Evolutionary conservation across 2,329 filamentous ascomycete species (phyloP).

Genomic region (Lomentospora prolificans): DNA sequence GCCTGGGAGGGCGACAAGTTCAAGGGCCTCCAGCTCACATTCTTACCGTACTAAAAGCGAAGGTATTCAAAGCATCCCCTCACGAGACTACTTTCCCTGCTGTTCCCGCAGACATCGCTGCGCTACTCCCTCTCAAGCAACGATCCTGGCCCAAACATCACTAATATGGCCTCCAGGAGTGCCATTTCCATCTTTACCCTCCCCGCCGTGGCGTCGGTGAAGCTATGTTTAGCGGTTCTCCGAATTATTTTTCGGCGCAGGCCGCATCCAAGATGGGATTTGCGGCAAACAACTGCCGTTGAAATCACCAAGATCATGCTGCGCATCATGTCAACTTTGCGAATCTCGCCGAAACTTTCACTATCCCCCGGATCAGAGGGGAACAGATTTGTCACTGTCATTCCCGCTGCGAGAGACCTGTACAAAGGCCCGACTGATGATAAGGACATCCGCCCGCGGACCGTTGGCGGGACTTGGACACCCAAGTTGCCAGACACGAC

Average conservation of each 20-base stretch:
- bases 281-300: neutral
- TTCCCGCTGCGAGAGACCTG: conserved; percentile 10
- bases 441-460: conserved; percentile 11
- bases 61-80: too few relatives aligned
- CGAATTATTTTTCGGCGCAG: neutral
- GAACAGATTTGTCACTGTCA: conserved; percentile 16
- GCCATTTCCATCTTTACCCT: neutral
- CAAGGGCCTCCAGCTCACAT: too few relatives aligned
- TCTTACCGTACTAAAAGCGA: too few relatives aligned
- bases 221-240: neutral
- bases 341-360: neutral
- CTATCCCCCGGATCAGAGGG: conserved; percentile 14
- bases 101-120: too few relatives aligned
- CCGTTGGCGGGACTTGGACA: conserved; percentile 17
- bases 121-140: too few relatives aligned
- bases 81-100: too few relatives aligned
- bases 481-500: conserved; percentile 13
- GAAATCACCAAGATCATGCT: neutral
- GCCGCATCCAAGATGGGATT: neutral
- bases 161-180: neutral
- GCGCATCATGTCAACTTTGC: neutral
- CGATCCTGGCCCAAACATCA: too few relatives aligned
- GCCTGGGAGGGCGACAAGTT: too few relatives aligned
- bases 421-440: conserved; percentile 13
- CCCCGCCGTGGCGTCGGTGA: too few relatives aligned